Conservation (phyloP, 2,329 filamentous ascomycete species). For the Exophiala spinifera region DNA sequence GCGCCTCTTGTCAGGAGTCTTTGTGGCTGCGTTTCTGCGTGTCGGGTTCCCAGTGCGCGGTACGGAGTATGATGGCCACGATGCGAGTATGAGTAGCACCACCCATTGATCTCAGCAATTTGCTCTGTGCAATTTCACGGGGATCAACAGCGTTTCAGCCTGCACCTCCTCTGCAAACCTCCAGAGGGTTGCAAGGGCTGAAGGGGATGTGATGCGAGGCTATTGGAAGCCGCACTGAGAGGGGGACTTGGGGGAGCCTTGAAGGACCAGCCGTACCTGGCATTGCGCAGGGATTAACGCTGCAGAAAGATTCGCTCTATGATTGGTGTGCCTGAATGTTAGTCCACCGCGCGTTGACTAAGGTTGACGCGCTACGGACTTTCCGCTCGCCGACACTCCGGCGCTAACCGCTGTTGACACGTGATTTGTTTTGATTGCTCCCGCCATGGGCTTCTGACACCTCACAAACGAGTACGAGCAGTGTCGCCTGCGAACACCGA, state of each 20-base stretch:
- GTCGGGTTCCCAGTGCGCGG: background rate
- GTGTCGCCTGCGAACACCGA: too few relatives aligned
- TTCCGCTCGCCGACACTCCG: background rate
- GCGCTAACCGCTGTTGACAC: background rate
- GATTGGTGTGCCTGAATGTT: background rate
- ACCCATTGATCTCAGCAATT: background rate
- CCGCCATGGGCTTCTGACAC: background rate
- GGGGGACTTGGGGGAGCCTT: too few relatives aligned
- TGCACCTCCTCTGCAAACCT: background rate
- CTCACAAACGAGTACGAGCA: too few relatives aligned
- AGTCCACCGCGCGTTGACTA: background rate
- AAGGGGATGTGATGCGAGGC: too few relatives aligned
- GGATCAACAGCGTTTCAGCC: background rate
- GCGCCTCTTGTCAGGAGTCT: background rate
- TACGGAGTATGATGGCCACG: background rate
- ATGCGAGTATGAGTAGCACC: background rate
- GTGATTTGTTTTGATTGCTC: background rate
- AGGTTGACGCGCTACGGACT: background rate
- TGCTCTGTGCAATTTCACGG: background rate
- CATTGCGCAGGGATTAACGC: background rate
- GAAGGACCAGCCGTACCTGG: too few relatives aligned
- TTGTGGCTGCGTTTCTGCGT: too few relatives aligned
- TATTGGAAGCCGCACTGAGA: too few relatives aligned
- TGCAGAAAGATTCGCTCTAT: background rate
- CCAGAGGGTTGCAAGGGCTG: background rate